Evolutionary conservation across 805 yeast species (phyloP).

Genomic region (Candida berthetii): DNA sequence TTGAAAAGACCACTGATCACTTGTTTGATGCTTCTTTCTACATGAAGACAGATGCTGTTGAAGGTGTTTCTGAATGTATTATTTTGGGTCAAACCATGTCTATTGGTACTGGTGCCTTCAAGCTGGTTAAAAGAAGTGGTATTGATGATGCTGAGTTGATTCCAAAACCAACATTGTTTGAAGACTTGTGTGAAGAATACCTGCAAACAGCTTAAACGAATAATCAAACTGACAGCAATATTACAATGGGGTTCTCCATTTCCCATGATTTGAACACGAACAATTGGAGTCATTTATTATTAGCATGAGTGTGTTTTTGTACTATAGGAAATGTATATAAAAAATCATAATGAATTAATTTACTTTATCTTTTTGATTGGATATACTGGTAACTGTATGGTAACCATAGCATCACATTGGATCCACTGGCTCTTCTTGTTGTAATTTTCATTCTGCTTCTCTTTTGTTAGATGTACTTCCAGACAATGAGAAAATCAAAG

Average conservation of each 20-base stretch:
- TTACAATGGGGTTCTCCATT: neutral
- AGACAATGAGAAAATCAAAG: no score
- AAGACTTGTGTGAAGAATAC: conserved; percentile 24
- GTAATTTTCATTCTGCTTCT: no score
- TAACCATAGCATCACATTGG: no score
- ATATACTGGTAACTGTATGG: no score
- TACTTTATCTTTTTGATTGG: no score
- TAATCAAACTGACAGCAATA: neutral
- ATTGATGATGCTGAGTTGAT: conserved; percentile 35
- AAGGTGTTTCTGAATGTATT: conserved; percentile 97
- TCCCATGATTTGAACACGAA: neutral
- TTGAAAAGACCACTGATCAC: conserved; percentile 98
- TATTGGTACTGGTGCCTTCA: conserved; percentile 96
- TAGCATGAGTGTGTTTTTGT: neutral
- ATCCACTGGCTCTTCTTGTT: no score
- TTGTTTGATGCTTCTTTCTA: conserved; percentile 96
- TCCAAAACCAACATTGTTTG: conserved; percentile 41
- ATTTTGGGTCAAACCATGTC: conserved; percentile 97
- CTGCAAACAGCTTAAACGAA: neutral
- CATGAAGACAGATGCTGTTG: conserved; percentile 92
- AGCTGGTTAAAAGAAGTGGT: conserved; percentile 59
- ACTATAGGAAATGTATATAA: neutral
- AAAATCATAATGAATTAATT: neutral
- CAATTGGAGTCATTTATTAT: neutral
- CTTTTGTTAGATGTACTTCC: no score